A percentile compares a stretch with the other conserved stretches of the same genome.
Evolutionary conservation across 139 green algal genomes (phyloP).

Genomic region (Coelastrella sp.): DNA sequence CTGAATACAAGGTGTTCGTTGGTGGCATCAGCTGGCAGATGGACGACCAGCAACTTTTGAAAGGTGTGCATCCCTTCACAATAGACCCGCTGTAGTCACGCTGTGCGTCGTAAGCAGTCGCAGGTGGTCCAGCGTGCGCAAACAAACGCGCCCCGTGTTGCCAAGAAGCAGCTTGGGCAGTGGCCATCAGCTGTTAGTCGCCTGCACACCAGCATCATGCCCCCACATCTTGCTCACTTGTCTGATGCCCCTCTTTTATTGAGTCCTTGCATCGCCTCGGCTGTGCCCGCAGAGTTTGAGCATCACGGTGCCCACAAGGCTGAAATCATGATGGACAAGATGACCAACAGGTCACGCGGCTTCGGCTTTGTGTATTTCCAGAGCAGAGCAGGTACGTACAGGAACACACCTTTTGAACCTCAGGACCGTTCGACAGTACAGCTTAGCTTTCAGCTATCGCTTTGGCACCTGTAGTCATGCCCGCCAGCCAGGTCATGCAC

Average conservation of each 20-base stretch:
- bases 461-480: no score
- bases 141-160: no score
- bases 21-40: conserved; percentile 52
- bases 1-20: conserved; percentile 55
- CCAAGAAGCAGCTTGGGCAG: no score
- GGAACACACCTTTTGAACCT: background rate
- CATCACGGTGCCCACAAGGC: conserved; percentile 37
- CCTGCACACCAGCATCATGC: no score
- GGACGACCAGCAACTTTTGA: conserved; percentile 34
- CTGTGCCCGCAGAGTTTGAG: conserved; percentile 40
- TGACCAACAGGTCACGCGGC: conserved; percentile 45
- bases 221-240: no score
- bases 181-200: no score
- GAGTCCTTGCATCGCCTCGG: no score
- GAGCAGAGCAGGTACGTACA: background rate
- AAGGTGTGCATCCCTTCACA: conserved; percentile 30
- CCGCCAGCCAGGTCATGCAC: no score
- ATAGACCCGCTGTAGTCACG: background rate
- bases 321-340: conserved; percentile 55
- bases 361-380: conserved; percentile 56
- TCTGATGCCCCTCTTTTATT: no score
- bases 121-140: background rate
- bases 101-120: background rate
- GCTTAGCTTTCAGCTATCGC: no score
- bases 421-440: no score